A percentile compares a stretch with the other conserved stretches of the same genome.
Conservation (phyloP, 345 rosid species). For the Cardamine occulta region DNA sequence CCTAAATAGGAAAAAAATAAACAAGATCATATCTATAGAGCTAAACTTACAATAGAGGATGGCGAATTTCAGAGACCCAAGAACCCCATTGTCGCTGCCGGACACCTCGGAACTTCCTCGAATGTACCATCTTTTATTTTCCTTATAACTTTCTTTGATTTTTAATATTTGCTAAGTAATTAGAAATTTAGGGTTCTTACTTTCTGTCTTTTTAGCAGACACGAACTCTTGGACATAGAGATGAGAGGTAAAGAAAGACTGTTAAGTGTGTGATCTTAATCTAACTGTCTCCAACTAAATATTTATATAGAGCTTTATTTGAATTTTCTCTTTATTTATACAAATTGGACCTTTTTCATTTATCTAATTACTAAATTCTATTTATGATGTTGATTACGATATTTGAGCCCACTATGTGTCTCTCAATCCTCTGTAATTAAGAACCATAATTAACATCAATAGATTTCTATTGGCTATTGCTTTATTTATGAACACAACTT, state of each 20-base stretch:
- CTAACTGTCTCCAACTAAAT: conserved; percentile 22
- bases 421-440: neutral
- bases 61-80: conserved; percentile 88
- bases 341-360: conserved; percentile 30
- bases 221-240: neutral
- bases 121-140: conserved; percentile 53
- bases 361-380: conserved; percentile 20
- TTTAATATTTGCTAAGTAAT: neutral
- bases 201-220: conserved; percentile 21
- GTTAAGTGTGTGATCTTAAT: conserved; percentile 14
- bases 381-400: conserved; percentile 11
- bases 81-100: conserved; percentile 95
- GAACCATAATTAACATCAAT: conserved; percentile 9
- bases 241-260: conserved; percentile 17
- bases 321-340: conserved; percentile 5
- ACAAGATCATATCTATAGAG: neutral
- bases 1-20: neutral
- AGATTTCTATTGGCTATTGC: conserved; percentile 14
- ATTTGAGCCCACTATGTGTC: conserved; percentile 25
- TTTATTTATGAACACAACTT: conserved; percentile 35
- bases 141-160: neutral
- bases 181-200: neutral
- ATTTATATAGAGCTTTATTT: conserved; percentile 15
- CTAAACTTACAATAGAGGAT: conserved; percentile 65
- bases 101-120: conserved; percentile 81